Evolutionary conservation across 148 eudicot genomes (phyloP), one percentile per base, ranked within the genome.

Genomic region (Chenopodium quinoa): DNA sequence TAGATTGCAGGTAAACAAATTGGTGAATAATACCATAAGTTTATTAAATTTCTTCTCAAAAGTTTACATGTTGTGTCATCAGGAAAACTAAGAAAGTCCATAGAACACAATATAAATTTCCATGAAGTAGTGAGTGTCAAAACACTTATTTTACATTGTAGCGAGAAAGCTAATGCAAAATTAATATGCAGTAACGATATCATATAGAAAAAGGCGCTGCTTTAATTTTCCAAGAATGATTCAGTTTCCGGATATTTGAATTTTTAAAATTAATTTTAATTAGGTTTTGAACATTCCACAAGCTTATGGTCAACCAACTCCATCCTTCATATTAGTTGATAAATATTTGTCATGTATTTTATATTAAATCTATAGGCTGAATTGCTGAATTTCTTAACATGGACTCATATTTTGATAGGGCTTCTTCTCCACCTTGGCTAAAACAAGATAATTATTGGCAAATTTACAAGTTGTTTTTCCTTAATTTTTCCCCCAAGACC

Each of bases 1-100:
- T 95, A 69, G 85, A 64, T 83, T 93, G 75, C 97, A 95, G 97
- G 99, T 95, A 88, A 82, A 75, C 23, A 71, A 52, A 17, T n/a
- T 27, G 13, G 7, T 11, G 8, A 40, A 19, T 9, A 27, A 23
- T 25, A 4, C 23, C 40, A 23, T 4, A 3, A 4, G 34, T 32
- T 32, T 32, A n/a, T 60, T 2, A 2, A 60, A 0, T 60, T 60
- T 17, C 22, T 47, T 10, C 50, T 52, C 3, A 13, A 52, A 52
- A 52, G 2, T 2, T 52, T 52, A 10, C 2, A 23, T 23, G 25
- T 23, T 23, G 56, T 52, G 58, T 52, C 12, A 52, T 52, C 58
- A 11, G 10, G 58, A 52, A 47, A 52, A 52, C 58, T 16, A 52
- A 11, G 34, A 32, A 32, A 14, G 14, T 52, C 17, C 58, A 11